Base-by-base conservation (phyloP, 306 rosid species). In the Phaseolus lunatus region DNA sequence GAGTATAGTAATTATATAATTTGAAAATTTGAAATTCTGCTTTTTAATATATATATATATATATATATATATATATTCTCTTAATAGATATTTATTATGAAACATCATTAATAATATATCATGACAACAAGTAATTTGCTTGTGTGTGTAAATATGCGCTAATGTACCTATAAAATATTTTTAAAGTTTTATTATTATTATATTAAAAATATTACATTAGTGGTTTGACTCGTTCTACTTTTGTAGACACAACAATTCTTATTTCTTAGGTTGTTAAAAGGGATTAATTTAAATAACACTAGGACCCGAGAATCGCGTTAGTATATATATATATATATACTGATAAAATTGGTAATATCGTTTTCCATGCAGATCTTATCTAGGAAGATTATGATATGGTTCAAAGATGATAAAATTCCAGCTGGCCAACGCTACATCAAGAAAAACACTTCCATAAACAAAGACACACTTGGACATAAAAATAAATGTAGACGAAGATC, bases 221-320 rank as follows among this genome's bases (percentile, higher is more conserved):
- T 31, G 5, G 35, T 31, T 0, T 31, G 35, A 6, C 2, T 33
- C 26, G 44, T 39, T 2, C 3, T 9, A 20, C 9, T 53, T 53
- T 15, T 23, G 13, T 12, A 9, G 1, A 56, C 35, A 19, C 6
- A 13, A 54, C 22, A 54, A 22, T 54, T 54, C 16, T 3, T 3
- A 14, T 48, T 18, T 50, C 11, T 50, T n/a, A 58, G 31, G 65
- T 29, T 61, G 24, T 33, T n/a, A 63, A 33, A 9, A 16, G 35
- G 0, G 48, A 63, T 35, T 31, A 27, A 31, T 31, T 31, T 59
- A 62, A 31, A n/a, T 37, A 35, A 82, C 83, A 85, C 78, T 80
- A 80, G 78, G 64, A 43, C 64, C 65, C 94, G 88, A 76, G 81
- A 86, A 84, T 90, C 87, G 20, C 88, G 92, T n/a, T n/a, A n/a